Percentiles rank a stretch among this genome's conserved stretches.
Evolutionary conservation across 345 rosid genomes (phyloP).

Genomic region (Pistacia vera): DNA sequence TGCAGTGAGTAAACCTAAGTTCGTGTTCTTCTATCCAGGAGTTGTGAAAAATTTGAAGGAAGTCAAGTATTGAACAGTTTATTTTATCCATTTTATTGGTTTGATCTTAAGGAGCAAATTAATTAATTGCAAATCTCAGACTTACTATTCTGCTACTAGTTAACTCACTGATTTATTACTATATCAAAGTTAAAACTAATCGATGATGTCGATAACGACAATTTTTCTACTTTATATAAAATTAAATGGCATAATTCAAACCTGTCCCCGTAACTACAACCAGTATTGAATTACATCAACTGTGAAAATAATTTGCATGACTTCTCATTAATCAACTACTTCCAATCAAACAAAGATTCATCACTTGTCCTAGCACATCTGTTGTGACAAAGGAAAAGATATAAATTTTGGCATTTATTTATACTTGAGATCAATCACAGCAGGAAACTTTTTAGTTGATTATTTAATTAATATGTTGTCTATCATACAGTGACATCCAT

Average conservation of each 20-base stretch:
- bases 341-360: neutral
- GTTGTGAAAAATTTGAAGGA: neutral
- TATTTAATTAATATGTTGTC: neutral
- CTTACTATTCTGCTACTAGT: neutral
- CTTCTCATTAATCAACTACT: neutral
- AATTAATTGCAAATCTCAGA: neutral
- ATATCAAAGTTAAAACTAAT: neutral
- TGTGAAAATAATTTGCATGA: neutral
- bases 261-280: neutral
- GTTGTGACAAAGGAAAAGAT: neutral
- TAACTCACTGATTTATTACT: neutral
- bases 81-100: neutral
- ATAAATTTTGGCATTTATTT: neutral
- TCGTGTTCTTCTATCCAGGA: neutral
- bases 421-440: neutral
- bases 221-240: no score
- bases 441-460: neutral
- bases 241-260: neutral
- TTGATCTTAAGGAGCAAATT: neutral
- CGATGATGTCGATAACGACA: no score
- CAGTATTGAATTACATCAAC: neutral
- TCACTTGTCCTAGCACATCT: neutral
- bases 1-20: neutral
- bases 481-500: neutral
- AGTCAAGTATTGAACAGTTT: neutral